Conservation (phyloP, 2,329 filamentous ascomycete species). For the Colletotrichum cuscutae region DNA sequence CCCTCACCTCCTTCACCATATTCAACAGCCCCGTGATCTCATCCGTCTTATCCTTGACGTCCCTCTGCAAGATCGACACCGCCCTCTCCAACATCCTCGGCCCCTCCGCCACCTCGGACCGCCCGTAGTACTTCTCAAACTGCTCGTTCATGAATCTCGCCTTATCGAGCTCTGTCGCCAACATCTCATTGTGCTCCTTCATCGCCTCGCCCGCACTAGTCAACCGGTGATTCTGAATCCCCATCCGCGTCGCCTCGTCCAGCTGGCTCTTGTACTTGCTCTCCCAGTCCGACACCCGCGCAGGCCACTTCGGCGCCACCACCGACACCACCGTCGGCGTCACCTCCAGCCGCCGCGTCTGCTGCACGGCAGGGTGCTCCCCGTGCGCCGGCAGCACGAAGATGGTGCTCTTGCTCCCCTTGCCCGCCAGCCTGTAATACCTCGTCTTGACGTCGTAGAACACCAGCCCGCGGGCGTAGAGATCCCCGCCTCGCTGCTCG, state of each 20-base stretch:
- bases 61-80: neutral
- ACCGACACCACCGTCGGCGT: slow-evolving; percentile 51
- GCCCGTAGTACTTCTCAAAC: slow-evolving; percentile 29
- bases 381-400: slow-evolving; percentile 64
- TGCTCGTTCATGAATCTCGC: slow-evolving; percentile 9
- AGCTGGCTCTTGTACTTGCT: slow-evolving; percentile 38
- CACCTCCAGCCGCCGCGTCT: slow-evolving; percentile 56
- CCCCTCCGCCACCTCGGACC: neutral
- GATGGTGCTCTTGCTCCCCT: slow-evolving; percentile 54
- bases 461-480: slow-evolving; percentile 56
- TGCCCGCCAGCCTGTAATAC: slow-evolving; percentile 61
- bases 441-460: slow-evolving; percentile 60
- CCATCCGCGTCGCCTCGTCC: slow-evolving; percentile 33
- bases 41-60: slow-evolving; percentile 1
- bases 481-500: slow-evolving; percentile 41
- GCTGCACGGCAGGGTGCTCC: slow-evolving; percentile 54
- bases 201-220: slow-evolving; percentile 34
- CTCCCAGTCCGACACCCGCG: slow-evolving; percentile 46
- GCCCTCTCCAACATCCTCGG: slow-evolving; percentile 8
- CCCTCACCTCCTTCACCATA: neutral
- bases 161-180: slow-evolving; percentile 26
- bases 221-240: slow-evolving; percentile 27
- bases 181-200: slow-evolving; percentile 23
- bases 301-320: slow-evolving; percentile 40
- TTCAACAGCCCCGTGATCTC: neutral